A percentile compares a stretch with the other conserved stretches of the same genome.
phyloP scores from a whole-genome alignment of 2,329 filamentous ascomycete species.

The Pseudogymnoascus sp. region DNA sequence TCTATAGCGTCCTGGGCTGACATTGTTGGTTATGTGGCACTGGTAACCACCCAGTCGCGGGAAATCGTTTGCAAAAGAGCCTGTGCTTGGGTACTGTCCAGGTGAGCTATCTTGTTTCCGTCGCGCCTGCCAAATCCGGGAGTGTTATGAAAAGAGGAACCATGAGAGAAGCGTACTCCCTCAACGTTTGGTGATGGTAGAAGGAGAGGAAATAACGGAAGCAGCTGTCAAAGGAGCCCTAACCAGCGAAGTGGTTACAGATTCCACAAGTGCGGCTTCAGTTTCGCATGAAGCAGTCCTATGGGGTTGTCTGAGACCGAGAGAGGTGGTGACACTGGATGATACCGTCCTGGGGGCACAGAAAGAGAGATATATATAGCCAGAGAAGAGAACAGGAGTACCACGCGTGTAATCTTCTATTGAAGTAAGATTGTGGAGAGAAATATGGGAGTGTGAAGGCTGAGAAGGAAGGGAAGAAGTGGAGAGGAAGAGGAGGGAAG shows the following conservation, averaged over 20 bases:
- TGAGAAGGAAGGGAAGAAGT: constrained; percentile 15
- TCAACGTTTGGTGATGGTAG: background rate
- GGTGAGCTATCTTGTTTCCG: background rate
- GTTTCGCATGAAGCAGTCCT: constrained; percentile 4
- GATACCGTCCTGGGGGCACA: background rate
- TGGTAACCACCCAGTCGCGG: constrained; percentile 12
- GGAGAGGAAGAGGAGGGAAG: constrained; percentile 9
- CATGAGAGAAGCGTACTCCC: constrained; percentile 8
- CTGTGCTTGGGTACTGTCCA: background rate
- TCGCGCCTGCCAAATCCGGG: constrained; percentile 2
- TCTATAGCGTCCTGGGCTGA: constrained; percentile 2
- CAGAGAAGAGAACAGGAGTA: background rate
- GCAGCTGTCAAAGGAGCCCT: background rate
- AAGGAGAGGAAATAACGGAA: constrained; percentile 1
- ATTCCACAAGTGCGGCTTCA: background rate
- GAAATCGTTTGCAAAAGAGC: constrained; percentile 16
- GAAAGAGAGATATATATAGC: background rate
- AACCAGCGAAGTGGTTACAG: constrained; percentile 5
- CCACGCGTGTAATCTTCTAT: constrained; percentile 6
- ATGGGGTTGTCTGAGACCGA: background rate
- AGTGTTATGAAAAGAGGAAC: background rate
- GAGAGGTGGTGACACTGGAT: background rate
- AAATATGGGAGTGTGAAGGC: constrained; percentile 12
- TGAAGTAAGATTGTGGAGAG: constrained; percentile 6
- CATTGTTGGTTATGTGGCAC: constrained; percentile 12